These are phyloP conservation scores for Cynara cardunculus DNA, from an alignment of 129 eudicot genomes.

Conservation along the genomic window DNA sequence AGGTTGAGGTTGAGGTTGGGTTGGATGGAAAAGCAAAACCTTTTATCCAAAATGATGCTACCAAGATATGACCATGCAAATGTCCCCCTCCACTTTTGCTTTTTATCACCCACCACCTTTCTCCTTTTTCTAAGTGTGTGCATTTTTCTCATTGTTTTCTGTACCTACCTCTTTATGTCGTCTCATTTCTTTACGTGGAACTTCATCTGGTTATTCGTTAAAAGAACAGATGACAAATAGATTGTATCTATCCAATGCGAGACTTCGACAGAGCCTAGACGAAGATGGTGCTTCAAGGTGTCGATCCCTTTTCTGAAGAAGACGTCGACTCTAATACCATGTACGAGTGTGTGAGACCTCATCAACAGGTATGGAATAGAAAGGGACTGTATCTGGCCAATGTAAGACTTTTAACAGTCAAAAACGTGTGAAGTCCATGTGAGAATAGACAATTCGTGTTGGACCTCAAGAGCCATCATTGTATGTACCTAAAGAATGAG, in stretches of 20 bases:
- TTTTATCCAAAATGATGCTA: conserved; percentile 3
- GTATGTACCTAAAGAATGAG: not conserved
- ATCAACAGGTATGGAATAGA: not conserved
- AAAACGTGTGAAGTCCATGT: no score
- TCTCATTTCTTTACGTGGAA: not conserved
- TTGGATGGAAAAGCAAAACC: conserved; percentile 11
- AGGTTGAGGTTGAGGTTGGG: not conserved
- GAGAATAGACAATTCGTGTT: not conserved
- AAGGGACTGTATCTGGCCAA: not conserved
- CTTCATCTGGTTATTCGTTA: no score
- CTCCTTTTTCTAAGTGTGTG: not conserved
- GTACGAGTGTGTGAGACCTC: not conserved
- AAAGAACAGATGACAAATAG: not conserved
- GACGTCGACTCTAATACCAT: not conserved
- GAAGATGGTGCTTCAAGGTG: not conserved
- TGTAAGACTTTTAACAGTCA: not conserved
- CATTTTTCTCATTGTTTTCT: conserved; percentile 15
- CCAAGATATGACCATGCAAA: not conserved
- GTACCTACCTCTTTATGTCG: conserved; percentile 12
- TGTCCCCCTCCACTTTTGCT: conserved; percentile 10
- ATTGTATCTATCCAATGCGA: not conserved
- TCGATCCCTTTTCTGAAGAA: not conserved
- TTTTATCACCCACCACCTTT: not conserved
- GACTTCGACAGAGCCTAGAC: not conserved
- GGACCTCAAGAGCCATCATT: not conserved